These are phyloP conservation scores for Friedmanniomyces simplex DNA, from an alignment of 495 filamentous ascomycete genomes.

Conservation along the genomic window DNA sequence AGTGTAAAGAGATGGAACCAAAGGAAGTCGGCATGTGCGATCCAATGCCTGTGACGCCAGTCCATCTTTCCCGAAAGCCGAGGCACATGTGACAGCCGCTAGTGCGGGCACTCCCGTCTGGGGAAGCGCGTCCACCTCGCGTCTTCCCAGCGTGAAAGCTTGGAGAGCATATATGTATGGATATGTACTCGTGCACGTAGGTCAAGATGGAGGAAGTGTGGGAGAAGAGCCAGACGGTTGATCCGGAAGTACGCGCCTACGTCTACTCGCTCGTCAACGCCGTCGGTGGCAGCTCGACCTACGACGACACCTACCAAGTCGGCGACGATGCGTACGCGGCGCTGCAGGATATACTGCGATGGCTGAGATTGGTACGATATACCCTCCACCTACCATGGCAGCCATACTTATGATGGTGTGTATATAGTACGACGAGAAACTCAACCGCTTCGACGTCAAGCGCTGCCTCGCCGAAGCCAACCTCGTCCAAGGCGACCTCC, in stretches of 20 bases:
- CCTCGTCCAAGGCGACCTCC: slow-evolving; percentile 76
- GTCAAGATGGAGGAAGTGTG: slow-evolving; percentile 10
- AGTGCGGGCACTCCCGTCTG: neutral
- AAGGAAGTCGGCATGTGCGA: neutral
- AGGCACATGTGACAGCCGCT: neutral
- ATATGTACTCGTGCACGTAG: too few species aligned
- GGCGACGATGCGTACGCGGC: slow-evolving; percentile 90
- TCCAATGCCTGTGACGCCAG: too few species aligned
- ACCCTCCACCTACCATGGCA: neutral
- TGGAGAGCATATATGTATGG: neutral
- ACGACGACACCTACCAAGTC: slow-evolving; percentile 73
- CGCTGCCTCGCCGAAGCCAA: slow-evolving; percentile 88
- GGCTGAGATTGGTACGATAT: slow-evolving; percentile 56
- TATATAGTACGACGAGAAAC: slow-evolving; percentile 69
- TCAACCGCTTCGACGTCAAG: slow-evolving; percentile 89
- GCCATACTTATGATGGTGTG: neutral
- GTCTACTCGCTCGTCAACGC: slow-evolving; percentile 86
- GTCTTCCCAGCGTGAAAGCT: neutral
- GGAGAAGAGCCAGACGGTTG: slow-evolving; percentile 28
- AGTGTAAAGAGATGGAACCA: neutral
- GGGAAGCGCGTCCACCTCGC: neutral
- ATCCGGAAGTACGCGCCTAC: slow-evolving; percentile 82
- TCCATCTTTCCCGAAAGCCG: neutral
- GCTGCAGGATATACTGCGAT: slow-evolving; percentile 83
- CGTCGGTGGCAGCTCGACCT: slow-evolving; percentile 75